Conservation (phyloP, 192 early-diverging fungal species). For the Podochytrium sp. region DNA sequence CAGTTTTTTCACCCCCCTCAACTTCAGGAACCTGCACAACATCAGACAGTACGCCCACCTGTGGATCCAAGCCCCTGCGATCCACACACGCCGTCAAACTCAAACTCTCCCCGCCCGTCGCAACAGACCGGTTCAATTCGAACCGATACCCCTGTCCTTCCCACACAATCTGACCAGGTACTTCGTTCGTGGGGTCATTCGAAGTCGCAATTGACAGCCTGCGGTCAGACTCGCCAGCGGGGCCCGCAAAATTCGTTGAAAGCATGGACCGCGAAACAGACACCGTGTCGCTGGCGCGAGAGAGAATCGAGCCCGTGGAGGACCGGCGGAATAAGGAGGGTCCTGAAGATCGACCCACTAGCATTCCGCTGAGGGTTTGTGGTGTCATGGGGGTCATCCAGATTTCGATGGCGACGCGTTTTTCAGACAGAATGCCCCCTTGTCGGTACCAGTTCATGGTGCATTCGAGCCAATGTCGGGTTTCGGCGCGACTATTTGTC, state of each 20-base stretch:
- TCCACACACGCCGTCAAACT: too few species aligned
- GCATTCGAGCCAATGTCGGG: constrained; percentile 30
- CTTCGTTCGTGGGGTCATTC: neutral
- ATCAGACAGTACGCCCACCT: too few species aligned
- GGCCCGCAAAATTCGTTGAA: too few species aligned
- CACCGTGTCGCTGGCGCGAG: too few species aligned
- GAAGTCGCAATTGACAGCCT: neutral
- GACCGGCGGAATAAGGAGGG: too few species aligned
- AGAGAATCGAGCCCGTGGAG: too few species aligned
- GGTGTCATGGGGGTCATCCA: constrained; percentile 31
- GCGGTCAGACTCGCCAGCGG: neutral
- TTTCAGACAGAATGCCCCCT: constrained; percentile 15
- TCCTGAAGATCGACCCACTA: constrained; percentile 3
- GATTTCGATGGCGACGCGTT: constrained; percentile 31
- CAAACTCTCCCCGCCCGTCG: constrained; percentile 19
- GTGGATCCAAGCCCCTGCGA: too few species aligned
- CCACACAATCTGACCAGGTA: neutral
- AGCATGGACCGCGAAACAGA: too few species aligned
- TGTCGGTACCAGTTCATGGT: constrained; percentile 30
- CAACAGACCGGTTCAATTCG: neutral
- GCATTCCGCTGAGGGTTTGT: constrained; percentile 25
- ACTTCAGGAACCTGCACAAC: too few species aligned
- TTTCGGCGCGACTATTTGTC: constrained; percentile 27
- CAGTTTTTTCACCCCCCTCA: too few species aligned
- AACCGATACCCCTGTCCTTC: constrained; percentile 5